Evolutionary conservation across 2,329 filamentous ascomycete genomes (phyloP).

Genomic region (Clonostachys solani): DNA sequence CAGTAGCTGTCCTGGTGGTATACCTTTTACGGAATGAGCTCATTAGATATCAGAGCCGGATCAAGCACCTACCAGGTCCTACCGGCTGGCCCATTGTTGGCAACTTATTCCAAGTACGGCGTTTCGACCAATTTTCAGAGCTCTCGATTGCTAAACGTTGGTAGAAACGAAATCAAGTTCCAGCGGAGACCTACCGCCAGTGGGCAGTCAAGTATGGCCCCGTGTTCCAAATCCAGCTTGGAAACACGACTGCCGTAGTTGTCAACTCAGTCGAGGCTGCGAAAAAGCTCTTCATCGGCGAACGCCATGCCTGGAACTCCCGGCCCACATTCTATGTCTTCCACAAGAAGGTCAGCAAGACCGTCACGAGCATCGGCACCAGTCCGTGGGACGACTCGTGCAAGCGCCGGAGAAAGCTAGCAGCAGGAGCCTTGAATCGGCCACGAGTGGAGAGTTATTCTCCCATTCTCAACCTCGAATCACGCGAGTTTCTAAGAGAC

Average conservation of each 20-base stretch:
- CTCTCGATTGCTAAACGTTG: not conserved
- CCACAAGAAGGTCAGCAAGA: slow-evolving; percentile 48
- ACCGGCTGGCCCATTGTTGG: slow-evolving; percentile 6
- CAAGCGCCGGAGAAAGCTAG: slow-evolving; percentile 61
- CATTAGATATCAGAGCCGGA: not conserved
- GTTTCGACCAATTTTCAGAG: not conserved
- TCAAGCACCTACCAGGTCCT: slow-evolving; percentile 7
- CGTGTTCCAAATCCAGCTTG: slow-evolving; percentile 25
- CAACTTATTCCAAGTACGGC: slow-evolving; percentile 1
- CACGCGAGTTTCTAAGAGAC: slow-evolving; percentile 52
- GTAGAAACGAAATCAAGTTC: slow-evolving; percentile 1
- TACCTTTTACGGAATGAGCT: slow-evolving; percentile 3
- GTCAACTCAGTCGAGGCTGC: slow-evolving; percentile 65
- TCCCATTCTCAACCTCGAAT: slow-evolving; percentile 63
- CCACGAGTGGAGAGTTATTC: slow-evolving; percentile 63
- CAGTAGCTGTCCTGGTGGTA: not conserved
- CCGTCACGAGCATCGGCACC: slow-evolving; percentile 49
- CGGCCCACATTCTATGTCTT: slow-evolving; percentile 61
- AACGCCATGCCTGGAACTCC: slow-evolving; percentile 62
- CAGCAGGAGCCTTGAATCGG: slow-evolving; percentile 61
- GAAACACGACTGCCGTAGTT: slow-evolving; percentile 55
- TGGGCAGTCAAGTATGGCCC: slow-evolving; percentile 20
- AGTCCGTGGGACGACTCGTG: slow-evolving; percentile 67
- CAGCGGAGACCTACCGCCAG: slow-evolving; percentile 15
- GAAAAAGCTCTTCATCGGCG: slow-evolving; percentile 59